Evolutionary conservation across 805 yeast species (phyloP), one percentile per base, ranked within the genome.

Genomic region (Starmera quercuum): DNA sequence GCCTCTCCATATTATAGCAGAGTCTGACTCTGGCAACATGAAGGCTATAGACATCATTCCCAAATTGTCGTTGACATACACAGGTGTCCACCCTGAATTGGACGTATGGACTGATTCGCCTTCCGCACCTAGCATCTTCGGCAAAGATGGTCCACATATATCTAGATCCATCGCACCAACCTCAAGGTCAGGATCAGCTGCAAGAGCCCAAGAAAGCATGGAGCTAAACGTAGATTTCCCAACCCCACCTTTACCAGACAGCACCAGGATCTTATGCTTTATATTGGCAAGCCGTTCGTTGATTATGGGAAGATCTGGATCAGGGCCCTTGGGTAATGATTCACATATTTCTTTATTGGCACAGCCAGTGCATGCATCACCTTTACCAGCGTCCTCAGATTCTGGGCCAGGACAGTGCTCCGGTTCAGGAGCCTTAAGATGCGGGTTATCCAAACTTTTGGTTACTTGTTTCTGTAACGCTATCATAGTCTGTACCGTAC

Each of bases 341-440:
- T 86, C 81, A 61, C 99, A 92, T 5, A 90, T 83, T 29, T 70
- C 76, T 58, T 92, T 87, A 59, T 92, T 92, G 12, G 97, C 94
- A 63, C 99, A 92, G 9, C 97, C 96, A 7, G 64, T 71, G 54
- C 99, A 92, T 10, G 97, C 95, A 51, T 85, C 95, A 3, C 85
- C 88, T 47, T 82, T 76, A 7, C 99, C 99, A 2, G 99, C 98
- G 34, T 63, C 59, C 46, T 87, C 97, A 3, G 95, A 81, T 53
- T 90, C 96, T 2, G 97, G 95, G 1, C 98, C 99, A 0, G 98
- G 98, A 63, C 99, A 92, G 58, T 92, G 97, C 53, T 87, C 97
- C 1, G 98, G 97, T 50, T 82, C 94, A 1, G 92, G 87, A 1
- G 78, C 84, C 35, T 66, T 64, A 18, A 72, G 42, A 28, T 48